phyloP scores from a whole-genome alignment of 139 green algal species.

The Asterochloris erici region DNA sequence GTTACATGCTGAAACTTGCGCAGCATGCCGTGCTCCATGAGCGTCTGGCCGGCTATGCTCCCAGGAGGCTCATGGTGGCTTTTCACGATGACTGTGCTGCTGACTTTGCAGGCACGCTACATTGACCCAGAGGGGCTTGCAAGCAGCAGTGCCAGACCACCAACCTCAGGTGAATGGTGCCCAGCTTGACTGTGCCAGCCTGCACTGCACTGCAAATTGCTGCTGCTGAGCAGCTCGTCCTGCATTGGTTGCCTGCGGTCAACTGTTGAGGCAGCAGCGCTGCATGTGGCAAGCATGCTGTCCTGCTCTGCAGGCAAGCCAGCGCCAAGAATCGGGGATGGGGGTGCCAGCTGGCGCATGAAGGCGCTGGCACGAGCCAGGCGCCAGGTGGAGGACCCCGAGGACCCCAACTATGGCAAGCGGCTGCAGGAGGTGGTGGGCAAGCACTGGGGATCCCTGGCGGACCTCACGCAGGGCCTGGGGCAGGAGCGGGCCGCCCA shows the following conservation, averaged over 20 bases:
- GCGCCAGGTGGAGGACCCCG: slow-evolving; percentile 51
- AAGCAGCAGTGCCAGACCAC: not conserved
- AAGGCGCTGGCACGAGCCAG: slow-evolving; percentile 88
- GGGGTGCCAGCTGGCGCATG: slow-evolving; percentile 86
- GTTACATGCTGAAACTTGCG: too few species aligned
- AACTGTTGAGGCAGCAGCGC: not conserved
- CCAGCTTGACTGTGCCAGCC: slow-evolving; percentile 41
- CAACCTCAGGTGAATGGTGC: not conserved
- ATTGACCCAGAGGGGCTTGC: not conserved
- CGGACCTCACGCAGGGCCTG: slow-evolving; percentile 47
- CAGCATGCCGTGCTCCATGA: too few species aligned
- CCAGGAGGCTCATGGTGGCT: too few species aligned
- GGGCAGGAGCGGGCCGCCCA: slow-evolving; percentile 43
- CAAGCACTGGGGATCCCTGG: slow-evolving; percentile 80
- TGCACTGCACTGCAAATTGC: not conserved
- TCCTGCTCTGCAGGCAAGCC: slow-evolving; percentile 23
- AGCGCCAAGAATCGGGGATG: slow-evolving; percentile 68
- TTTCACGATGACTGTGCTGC: too few species aligned
- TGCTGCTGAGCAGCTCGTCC: not conserved
- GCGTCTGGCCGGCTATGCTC: too few species aligned
- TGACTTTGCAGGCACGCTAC: not conserved
- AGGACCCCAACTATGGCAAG: slow-evolving; percentile 1
- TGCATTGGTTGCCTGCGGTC: not conserved
- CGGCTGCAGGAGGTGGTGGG: slow-evolving; percentile 50
- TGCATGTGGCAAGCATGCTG: not conserved